A percentile compares a stretch with the other conserved stretches of the same genome.
Evolutionary conservation across 1,139 yeast genomes (phyloP).

Genomic region (Suhomyces chickasaworum): DNA sequence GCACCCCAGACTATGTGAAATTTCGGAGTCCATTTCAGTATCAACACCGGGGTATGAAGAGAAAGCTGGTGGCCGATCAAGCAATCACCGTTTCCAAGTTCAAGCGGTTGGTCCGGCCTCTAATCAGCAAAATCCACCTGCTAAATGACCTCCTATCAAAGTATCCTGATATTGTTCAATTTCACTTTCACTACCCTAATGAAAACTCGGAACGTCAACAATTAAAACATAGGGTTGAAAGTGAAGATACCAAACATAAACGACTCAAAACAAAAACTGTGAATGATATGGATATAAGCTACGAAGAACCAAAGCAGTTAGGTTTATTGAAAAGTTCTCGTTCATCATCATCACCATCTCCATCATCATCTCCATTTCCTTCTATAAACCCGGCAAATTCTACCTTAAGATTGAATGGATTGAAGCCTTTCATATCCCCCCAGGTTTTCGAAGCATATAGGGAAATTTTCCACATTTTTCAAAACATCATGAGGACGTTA

Average conservation of each 20-base stretch:
- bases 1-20: conserved; percentile 2
- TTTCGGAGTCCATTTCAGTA: not conserved
- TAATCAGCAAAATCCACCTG: conserved; percentile 38
- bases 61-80: conserved; percentile 2
- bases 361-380: no score
- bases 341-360: no score
- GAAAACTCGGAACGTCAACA: not conserved
- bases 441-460: conserved; percentile 32
- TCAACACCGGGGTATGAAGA: conserved; percentile 6
- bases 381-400: conserved; percentile 27
- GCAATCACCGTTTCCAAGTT: conserved; percentile 25
- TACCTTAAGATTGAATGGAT: conserved; percentile 26
- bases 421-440: conserved; percentile 28
- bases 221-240: not conserved
- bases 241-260: not conserved
- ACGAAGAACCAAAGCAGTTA: conserved; percentile 2
- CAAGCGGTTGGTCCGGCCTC: conserved; percentile 41
- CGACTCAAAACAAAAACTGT: conserved; percentile 1
- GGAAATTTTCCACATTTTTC: conserved; percentile 37
- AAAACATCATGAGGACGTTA: conserved; percentile 25
- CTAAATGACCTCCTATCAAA: conserved; percentile 32
- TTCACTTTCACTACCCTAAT: conserved; percentile 8
- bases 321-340: no score
- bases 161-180: conserved; percentile 21
- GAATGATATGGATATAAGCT: conserved; percentile 6